phyloP scores from a whole-genome alignment of 2,329 filamentous ascomycete genomes.

The Emmonsiellopsis sp. region DNA sequence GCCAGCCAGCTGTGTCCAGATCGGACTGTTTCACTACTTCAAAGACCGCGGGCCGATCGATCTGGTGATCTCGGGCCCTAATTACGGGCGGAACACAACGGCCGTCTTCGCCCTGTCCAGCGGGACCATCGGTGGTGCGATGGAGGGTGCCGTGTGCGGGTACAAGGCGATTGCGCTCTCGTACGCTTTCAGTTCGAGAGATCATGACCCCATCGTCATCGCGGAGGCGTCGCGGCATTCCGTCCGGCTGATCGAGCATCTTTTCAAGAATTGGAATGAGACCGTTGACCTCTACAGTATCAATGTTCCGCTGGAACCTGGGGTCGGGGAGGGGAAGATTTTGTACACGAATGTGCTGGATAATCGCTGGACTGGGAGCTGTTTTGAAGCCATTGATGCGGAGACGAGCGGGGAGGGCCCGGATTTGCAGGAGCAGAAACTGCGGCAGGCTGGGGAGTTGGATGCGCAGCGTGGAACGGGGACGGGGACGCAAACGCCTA shows the following conservation, averaged over 20 bases:
- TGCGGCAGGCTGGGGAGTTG: conserved; percentile 55
- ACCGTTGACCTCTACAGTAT: conserved; percentile 80
- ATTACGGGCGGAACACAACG: conserved; percentile 75
- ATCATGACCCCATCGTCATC: conserved; percentile 76
- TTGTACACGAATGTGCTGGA: conserved; percentile 81
- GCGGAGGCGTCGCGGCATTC: conserved; percentile 64
- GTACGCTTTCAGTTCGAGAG: conserved; percentile 80
- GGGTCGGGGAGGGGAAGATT: conserved; percentile 61
- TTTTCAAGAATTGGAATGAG: conserved; percentile 63
- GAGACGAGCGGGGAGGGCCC: conserved; percentile 49
- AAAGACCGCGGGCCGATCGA: conserved; percentile 61
- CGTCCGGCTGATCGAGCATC: conserved; percentile 67
- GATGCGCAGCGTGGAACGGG: conserved; percentile 18
- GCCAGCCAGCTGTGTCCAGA: conserved; percentile 71
- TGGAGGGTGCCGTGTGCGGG: conserved; percentile 66
- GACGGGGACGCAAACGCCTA: conserved; percentile 21
- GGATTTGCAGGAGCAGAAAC: conserved; percentile 61
- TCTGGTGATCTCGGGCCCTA: conserved; percentile 69
- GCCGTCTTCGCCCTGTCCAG: conserved; percentile 69
- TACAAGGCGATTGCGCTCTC: conserved; percentile 68
- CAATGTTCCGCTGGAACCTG: conserved; percentile 77
- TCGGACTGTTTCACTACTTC: conserved; percentile 73
- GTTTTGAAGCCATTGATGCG: conserved; percentile 69
- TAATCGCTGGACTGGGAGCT: conserved; percentile 85
- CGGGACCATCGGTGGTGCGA: conserved; percentile 65